phyloP scores from a whole-genome alignment of 768 basidiomycete genomes.

The Tylopilus sp. region DNA sequence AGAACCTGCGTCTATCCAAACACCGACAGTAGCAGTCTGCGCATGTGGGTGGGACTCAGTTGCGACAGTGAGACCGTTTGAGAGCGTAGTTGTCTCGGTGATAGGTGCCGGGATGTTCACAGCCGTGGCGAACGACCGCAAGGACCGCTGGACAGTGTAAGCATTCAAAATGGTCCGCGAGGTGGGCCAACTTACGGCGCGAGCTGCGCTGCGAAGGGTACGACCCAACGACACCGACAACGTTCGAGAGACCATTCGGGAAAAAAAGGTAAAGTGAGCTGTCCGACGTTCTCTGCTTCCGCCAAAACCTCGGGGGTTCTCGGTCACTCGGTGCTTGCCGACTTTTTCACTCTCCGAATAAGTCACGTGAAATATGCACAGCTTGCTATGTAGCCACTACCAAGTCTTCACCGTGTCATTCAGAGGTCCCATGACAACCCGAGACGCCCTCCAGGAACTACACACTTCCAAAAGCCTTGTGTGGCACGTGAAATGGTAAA shows the following conservation, averaged over 20 bases:
- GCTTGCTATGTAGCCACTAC: too few species aligned
- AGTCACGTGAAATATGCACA: constrained; percentile 8
- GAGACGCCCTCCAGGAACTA: constrained; percentile 33
- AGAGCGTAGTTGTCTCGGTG: constrained; percentile 88
- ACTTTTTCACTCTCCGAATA: constrained; percentile 20
- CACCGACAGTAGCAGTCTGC: constrained; percentile 97
- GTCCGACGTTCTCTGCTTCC: neutral
- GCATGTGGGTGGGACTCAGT: constrained; percentile 88
- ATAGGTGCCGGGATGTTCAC: constrained; percentile 64
- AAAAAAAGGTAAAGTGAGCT: constrained; percentile 21
- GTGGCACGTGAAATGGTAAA: constrained; percentile 36
- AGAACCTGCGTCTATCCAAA: constrained; percentile 99
- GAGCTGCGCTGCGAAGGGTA: constrained; percentile 37
- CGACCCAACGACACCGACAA: constrained; percentile 44
- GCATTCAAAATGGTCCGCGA: neutral
- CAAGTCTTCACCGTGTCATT: too few species aligned
- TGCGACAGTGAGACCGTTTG: constrained; percentile 94
- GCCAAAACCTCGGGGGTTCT: constrained; percentile 31
- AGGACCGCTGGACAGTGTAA: constrained; percentile 38
- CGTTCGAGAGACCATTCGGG: constrained; percentile 44
- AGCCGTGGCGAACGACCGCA: constrained; percentile 75
- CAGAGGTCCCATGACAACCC: constrained; percentile 15
- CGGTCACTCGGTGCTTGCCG: constrained; percentile 27
- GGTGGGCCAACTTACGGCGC: constrained; percentile 30
- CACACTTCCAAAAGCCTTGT: constrained; percentile 41